Evolutionary conservation across 768 basidiomycete genomes (phyloP), one percentile per base, ranked within the genome.

Genomic region (Lenzites betulinus): DNA sequence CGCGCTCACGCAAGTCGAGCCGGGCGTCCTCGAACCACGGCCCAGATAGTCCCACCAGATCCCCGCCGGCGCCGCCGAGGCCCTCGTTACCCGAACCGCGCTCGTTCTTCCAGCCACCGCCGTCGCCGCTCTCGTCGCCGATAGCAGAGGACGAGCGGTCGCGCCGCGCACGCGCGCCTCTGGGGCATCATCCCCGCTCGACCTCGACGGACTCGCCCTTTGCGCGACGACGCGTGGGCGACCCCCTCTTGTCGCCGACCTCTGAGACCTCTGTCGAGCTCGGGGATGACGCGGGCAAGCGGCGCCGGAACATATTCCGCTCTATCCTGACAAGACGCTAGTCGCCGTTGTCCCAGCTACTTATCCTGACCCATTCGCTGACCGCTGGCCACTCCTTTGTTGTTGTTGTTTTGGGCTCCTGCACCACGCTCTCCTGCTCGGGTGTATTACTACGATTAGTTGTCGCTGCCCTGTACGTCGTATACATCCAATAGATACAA

Each of bases 261-360:
- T 51, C 48, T 30, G 59, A 62, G 15, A 33, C 51, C 44, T 46
- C 61, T 20, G 38, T 41, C 20, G 64, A 65, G 20, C 39, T 48
- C 15, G 43, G 66, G 15, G 68, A 68, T 28, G 66, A 64, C 28
- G 26, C 55, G 16, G 57, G 62, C 39, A 77, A 70, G 67, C 69
- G 67, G 49, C 62, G 64, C 39, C 79, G 75, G 61, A 71, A 73
- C n/a, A 69, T 81, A 50, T 69, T 81, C 42, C 81, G 75, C 6
- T 75, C 75, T 20, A 70, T 81, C 44, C 69, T 77, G 60, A 67
- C 70, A 39, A 71, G 79, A 54, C 76, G 74, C 66, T 81, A 66
- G 66, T 30, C 47, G 47, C 51, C 26, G 35, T 42, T 7, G 7
- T 6, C 7, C 13, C 30, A n/a, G n/a, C n/a, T n/a, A n/a, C n/a